phyloP scores from a whole-genome alignment of 257 asterid genomes.

The Solanum paucissectum region DNA sequence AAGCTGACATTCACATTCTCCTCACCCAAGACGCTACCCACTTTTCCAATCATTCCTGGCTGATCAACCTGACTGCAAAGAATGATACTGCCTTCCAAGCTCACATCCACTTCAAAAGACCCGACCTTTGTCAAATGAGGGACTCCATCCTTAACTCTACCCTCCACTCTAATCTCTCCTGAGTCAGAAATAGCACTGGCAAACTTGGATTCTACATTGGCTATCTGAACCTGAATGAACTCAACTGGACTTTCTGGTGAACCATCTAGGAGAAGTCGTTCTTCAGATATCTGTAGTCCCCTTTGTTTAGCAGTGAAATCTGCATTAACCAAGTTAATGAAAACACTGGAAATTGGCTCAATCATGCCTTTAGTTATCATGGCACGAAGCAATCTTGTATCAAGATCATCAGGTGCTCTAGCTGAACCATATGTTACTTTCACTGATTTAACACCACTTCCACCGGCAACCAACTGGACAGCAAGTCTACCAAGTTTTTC shows the following conservation, averaged over 20 bases:
- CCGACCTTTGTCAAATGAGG: slow-evolving; percentile 85
- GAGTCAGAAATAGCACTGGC: slow-evolving; percentile 79
- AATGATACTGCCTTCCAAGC: slow-evolving; percentile 84
- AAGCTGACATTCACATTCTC: slow-evolving; percentile 83
- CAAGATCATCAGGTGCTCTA: slow-evolving; percentile 86
- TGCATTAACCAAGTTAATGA: slow-evolving; percentile 74
- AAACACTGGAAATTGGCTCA: slow-evolving; percentile 76
- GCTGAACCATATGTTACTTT: slow-evolving; percentile 74
- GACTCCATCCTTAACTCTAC: slow-evolving; percentile 74
- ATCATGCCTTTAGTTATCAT: slow-evolving; percentile 91
- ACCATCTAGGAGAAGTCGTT: slow-evolving; percentile 55
- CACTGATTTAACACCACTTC: slow-evolving; percentile 64
- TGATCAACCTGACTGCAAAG: slow-evolving; percentile 94
- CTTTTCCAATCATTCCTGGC: slow-evolving; percentile 93
- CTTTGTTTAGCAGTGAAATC: slow-evolving; percentile 91
- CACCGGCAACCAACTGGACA: slow-evolving; percentile 88
- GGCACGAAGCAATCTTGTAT: slow-evolving; percentile 85
- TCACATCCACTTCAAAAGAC: slow-evolving; percentile 85
- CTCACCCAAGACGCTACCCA: slow-evolving; percentile 73
- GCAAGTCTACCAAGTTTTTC: slow-evolving; percentile 96
- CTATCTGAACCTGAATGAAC: slow-evolving; percentile 63
- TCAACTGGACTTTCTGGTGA: slow-evolving; percentile 85
- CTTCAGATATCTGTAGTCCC: slow-evolving; percentile 69
- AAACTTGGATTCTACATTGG: slow-evolving; percentile 78
- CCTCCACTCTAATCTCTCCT: slow-evolving; percentile 76